Conservation (phyloP, 257 asterid species). For the Penstemon davidsonii region DNA sequence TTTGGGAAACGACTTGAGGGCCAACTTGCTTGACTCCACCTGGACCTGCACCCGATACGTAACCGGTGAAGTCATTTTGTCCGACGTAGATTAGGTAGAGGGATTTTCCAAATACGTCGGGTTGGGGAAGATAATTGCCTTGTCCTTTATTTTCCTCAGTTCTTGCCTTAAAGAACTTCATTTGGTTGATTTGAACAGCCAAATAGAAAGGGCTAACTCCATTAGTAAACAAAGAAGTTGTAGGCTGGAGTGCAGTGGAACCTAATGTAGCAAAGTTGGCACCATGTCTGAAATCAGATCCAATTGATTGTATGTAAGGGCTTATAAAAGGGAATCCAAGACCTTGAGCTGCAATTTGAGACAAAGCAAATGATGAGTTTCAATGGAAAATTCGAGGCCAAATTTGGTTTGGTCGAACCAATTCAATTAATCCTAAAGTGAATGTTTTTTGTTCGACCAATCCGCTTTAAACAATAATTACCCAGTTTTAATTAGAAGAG, state of each 20-base stretch:
- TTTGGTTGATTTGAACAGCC: conserved; percentile 60
- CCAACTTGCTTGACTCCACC: conserved; percentile 40
- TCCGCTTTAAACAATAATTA: too few species aligned
- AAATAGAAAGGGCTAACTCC: conserved; percentile 72
- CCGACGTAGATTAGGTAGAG: conserved; percentile 68
- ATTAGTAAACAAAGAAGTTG: conserved; percentile 52
- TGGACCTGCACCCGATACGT: conserved; percentile 42
- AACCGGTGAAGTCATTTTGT: conserved; percentile 61
- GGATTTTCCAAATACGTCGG: conserved; percentile 58
- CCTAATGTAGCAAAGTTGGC: conserved; percentile 68
- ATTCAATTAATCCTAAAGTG: too few species aligned
- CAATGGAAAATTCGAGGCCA: too few species aligned
- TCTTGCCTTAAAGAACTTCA: conserved; percentile 53
- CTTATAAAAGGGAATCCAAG: conserved; percentile 60
- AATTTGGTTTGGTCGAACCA: too few species aligned
- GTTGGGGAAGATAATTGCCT: conserved; percentile 59
- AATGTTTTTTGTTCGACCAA: too few species aligned
- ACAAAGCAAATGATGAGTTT: background rate
- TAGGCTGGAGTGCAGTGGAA: conserved; percentile 64
- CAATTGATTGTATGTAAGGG: conserved; percentile 66
- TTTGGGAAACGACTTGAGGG: conserved; percentile 48
- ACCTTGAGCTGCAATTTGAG: conserved; percentile 55
- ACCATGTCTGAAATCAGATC: conserved; percentile 66
- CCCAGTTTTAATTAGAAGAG: too few species aligned
- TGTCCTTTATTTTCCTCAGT: conserved; percentile 41